A percentile compares a stretch with the other conserved stretches of the same genome.
Conservation (phyloP, 2,329 filamentous ascomycete species). For the Fusarium nematophilum region DNA sequence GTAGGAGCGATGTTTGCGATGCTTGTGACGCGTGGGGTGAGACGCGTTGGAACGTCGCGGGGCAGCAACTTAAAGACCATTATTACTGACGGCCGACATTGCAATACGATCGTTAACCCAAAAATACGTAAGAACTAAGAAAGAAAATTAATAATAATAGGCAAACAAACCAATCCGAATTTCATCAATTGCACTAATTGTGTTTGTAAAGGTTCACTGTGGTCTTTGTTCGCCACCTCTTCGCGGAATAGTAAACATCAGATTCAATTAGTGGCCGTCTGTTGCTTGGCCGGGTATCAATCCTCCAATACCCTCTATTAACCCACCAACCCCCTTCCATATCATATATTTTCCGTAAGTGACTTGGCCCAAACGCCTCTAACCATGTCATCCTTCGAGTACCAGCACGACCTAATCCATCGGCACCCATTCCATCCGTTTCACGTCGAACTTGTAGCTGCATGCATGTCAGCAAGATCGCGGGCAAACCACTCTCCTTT, state of each 20-base stretch:
- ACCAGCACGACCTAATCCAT: not conserved
- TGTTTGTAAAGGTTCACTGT: too few relatives aligned
- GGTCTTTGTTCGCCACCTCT: too few relatives aligned
- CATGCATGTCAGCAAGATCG: constrained; percentile 20
- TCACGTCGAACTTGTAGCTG: constrained; percentile 57
- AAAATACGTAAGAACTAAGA: not conserved
- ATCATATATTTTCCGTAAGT: not conserved
- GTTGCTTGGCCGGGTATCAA: not conserved
- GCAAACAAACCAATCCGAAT: not conserved
- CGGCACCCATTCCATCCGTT: constrained; percentile 50
- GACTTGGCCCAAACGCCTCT: not conserved
- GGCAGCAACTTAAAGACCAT: constrained; percentile 30
- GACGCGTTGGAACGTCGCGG: constrained; percentile 42
- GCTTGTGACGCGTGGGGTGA: constrained; percentile 36
- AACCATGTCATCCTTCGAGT: not conserved
- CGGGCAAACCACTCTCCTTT: not conserved
- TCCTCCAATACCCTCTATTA: too few relatives aligned
- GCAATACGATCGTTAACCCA: too few relatives aligned
- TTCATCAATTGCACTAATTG: too few relatives aligned
- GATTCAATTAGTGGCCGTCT: not conserved
- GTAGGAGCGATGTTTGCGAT: constrained; percentile 37
- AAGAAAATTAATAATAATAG: too few relatives aligned
- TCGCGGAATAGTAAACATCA: not conserved
- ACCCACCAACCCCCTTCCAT: too few relatives aligned
- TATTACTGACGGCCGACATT: too few relatives aligned